A percentile compares a stretch with the other conserved stretches of the same genome.
phyloP scores from a whole-genome alignment of 2,329 filamentous ascomycete species.

The Alternaria sp. region DNA sequence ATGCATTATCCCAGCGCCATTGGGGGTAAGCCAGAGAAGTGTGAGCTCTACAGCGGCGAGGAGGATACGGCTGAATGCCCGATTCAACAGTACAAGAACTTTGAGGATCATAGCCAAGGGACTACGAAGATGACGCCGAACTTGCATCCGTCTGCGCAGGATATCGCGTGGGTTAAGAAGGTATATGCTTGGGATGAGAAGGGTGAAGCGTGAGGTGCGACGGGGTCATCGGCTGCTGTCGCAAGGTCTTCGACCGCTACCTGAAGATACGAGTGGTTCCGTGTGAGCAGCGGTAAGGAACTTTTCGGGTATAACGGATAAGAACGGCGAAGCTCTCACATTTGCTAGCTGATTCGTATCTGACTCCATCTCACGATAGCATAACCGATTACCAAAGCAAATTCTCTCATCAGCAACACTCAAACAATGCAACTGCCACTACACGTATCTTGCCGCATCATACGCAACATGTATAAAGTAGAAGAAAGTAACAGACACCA shows the following conservation, averaged over 20 bases:
- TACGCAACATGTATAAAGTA: not conserved
- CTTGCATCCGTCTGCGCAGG: not conserved
- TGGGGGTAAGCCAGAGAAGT: not conserved
- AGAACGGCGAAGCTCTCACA: not conserved
- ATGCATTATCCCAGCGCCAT: slow-evolving; percentile 1
- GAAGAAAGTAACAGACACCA: not conserved
- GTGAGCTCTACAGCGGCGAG: not conserved
- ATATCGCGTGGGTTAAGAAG: slow-evolving; percentile 2
- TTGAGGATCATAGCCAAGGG: not conserved
- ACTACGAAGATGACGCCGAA: not conserved
- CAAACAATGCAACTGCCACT: not conserved
- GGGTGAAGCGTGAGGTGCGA: not conserved
- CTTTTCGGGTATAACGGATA: no score
- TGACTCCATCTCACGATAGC: not conserved
- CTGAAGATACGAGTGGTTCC: no score
- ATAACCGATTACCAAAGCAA: not conserved
- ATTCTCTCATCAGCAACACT: not conserved
- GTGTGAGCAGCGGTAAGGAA: no score
- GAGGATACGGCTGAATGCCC: not conserved
- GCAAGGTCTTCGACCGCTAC: not conserved
- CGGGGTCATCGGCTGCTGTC: not conserved
- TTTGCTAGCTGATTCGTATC: not conserved
- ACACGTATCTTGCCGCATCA: not conserved
- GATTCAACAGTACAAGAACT: not conserved
- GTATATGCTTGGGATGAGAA: not conserved